Evolutionary conservation across 1,139 yeast genomes (phyloP), one percentile per base, ranked within the genome.

Genomic region (Keqinozyma sinolaborantium): DNA sequence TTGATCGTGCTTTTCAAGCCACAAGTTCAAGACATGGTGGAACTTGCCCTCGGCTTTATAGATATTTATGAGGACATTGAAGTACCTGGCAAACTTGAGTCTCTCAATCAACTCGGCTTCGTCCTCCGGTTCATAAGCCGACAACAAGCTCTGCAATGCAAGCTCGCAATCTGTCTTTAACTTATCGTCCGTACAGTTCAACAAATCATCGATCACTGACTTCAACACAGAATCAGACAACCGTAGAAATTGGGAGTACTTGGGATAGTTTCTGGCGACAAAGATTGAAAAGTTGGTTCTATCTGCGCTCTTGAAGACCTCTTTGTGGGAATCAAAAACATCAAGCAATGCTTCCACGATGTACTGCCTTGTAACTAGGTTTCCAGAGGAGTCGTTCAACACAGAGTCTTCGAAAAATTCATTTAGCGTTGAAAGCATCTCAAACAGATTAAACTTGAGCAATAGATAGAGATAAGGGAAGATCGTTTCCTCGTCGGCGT

Each of bases 381-480:
- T 49, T 15, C 40, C 42, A 8, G 53, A 47, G 30, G 70, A 75
- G 19, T 70, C 79, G 47, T 86, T 85, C 33, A 86, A 51, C 28
- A 70, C 64, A 0, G 82, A 60, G 47, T 84, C 92, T 50, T 86
- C 95, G 51, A 86, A 82, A 19, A 82, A 84, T 49, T 84, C 94
- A 49, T 85, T 83, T 40, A 86, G 51, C 0, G 83, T 72, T 0
- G 81, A 67, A 32, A 85, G 67, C 62, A 81, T 73, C 25, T 73
- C 74, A 19, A 76, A 68, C 5, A 83, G 70, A 40, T 78, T 71
- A 39, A 54, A 64, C 25, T 60, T 60, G 6, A 84, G 52, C 11
- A 84, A 59, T 8, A 64, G 40, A 30, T 60, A 58, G 14, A 84
- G 50, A 43, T 80, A 77, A 0, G 92, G 90, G 41, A 79, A 83